Evolutionary conservation across 768 basidiomycete species (phyloP), one percentile per base, ranked within the genome.

Genomic region (Leccinum truebloodii): DNA sequence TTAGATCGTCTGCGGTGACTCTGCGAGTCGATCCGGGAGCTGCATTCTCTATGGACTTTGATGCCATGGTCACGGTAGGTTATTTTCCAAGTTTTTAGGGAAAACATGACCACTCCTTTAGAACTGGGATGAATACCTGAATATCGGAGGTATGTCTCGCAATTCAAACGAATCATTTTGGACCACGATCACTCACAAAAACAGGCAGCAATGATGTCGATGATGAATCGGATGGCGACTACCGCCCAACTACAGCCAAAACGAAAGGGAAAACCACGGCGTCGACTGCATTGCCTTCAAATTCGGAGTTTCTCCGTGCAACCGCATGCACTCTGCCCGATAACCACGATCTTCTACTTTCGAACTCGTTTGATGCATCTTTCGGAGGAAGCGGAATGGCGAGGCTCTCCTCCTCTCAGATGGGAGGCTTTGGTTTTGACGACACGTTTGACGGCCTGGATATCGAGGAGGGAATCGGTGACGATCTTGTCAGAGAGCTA

Each of bases 401-500:
- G 32, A 59, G 75, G 7, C 65, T 73, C 6, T 85, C 86, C 14
- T 87, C 88, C 6, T 89, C 88, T 8, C 85, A 86, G 59, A 69
- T 70, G 6, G 83, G 71, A 18, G 77, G 73, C 14, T 82, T 86
- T 44, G 78, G 69, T 20, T 80, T 84, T 37, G 79, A 82, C 34
- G 86, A 86, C 61, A 80, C 83, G 46, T 79, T 81, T 20, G 88
- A 85, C 57, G 86, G 78, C 22, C 66, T 86, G 24, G 88, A 84
- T 61, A 68, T 87, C 18, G 81, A 75, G n/a, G 82, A 78, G 7
- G 86, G 81, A 22, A 72, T 92, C 18, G 89, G 86, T 4, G 89
- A 90, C 51, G 91, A 92, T 65, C 76, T 93, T 28, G 89, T 87
- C 8, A 80, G 79, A 62, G 90, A 93, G 65, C 78, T 93, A 3